Evolutionary conservation across 495 filamentous ascomycete species (phyloP).

Genomic region (Aspergillus kassunensis): DNA sequence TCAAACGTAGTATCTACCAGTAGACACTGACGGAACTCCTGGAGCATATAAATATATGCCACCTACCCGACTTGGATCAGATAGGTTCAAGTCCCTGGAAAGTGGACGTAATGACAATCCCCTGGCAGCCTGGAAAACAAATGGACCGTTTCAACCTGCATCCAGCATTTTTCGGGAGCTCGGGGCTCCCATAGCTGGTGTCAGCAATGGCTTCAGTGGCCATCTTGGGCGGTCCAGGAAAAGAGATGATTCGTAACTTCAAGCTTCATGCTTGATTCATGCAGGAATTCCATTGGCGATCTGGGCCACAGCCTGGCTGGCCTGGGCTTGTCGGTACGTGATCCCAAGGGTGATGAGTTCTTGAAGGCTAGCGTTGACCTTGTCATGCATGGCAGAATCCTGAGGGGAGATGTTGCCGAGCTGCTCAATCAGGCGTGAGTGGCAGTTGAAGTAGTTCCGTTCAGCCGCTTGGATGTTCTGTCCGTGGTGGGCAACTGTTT

Average conservation of each 20-base stretch:
- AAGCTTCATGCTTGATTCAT: conserved; percentile 23
- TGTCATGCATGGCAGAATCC: conserved; percentile 43
- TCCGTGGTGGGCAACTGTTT: conserved; percentile 34
- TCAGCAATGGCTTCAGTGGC: conserved; percentile 2
- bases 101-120: conserved; percentile 3
- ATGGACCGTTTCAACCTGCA: conserved; percentile 7
- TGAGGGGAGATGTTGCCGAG: conserved; percentile 39
- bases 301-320: conserved; percentile 40
- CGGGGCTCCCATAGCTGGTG: conserved; percentile 12
- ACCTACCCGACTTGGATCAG: neutral
- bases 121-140: conserved; percentile 4
- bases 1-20: neutral
- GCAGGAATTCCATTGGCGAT: conserved; percentile 34
- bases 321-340: conserved; percentile 44
- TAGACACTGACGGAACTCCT: neutral
- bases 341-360: conserved; percentile 44
- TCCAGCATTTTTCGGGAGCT: neutral
- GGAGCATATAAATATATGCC: conserved; percentile 3
- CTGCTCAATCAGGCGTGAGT: conserved; percentile 39
- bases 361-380: conserved; percentile 47
- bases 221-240: neutral
- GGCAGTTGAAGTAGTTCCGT: conserved; percentile 43
- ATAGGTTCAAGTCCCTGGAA: conserved; percentile 1
- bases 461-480: conserved; percentile 45
- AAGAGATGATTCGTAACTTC: neutral